Conservation (phyloP, 768 basidiomycete species). For the Trametes cubensis region DNA sequence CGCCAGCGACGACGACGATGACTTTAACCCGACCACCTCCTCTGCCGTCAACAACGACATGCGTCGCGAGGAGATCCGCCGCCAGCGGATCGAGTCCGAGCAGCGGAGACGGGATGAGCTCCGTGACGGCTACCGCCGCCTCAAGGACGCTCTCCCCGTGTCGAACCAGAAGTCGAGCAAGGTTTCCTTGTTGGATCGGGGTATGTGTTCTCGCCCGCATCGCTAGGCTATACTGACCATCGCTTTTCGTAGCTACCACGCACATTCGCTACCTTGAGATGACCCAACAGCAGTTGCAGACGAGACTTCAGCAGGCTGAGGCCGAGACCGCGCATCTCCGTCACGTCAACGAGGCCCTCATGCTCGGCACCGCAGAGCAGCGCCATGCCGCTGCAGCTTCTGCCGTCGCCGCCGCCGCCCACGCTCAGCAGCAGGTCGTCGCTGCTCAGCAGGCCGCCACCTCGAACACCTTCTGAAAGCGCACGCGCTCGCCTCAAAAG, state of each 20-base stretch:
- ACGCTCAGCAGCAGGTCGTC: conserved; percentile 39
- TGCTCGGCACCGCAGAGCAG: conserved; percentile 82
- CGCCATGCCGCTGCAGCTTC: conserved; percentile 60
- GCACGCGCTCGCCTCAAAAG: conserved; percentile 30
- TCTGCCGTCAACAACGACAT: conserved; percentile 55
- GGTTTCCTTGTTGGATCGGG: conserved; percentile 85
- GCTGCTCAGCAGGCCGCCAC: conserved; percentile 46
- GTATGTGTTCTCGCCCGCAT: conserved; percentile 41
- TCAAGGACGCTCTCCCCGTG: conserved; percentile 88
- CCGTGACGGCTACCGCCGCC: conserved; percentile 85
- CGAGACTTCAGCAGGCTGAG: conserved; percentile 76
- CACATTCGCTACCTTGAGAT: conserved; percentile 89
- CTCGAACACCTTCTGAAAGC: conserved; percentile 32
- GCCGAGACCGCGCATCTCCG: conserved; percentile 80
- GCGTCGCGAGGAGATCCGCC: conserved; percentile 88
- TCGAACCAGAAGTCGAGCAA: conserved; percentile 95
- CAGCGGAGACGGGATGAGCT: conserved; percentile 92
- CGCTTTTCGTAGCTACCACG: conserved; percentile 58
- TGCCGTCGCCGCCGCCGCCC: conserved; percentile 55
- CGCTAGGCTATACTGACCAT: conserved; percentile 21
- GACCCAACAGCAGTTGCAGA: conserved; percentile 73
- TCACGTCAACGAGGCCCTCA: conserved; percentile 84
- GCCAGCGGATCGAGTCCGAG: conserved; percentile 92
- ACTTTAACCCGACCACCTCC: conserved; percentile 60
- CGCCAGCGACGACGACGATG: conserved; percentile 73